Evolutionary conservation across 2,329 filamentous ascomycete species (phyloP), one percentile per base, ranked within the genome.

Genomic region (Cordyceps farinosa): DNA sequence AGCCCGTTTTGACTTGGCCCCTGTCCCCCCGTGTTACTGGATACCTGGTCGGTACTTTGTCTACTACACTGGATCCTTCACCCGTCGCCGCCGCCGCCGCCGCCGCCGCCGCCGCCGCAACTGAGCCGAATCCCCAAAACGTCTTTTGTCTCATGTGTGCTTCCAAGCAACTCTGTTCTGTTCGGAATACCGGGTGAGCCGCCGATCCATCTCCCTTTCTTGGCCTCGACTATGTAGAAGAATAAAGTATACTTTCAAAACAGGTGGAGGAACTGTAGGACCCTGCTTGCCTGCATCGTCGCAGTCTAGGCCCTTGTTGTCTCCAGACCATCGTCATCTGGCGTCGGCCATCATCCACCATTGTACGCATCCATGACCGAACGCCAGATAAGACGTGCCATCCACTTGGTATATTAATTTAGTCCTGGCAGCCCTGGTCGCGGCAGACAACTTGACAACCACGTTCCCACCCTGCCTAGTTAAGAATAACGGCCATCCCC

Each of bases 201-300:
- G 15, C 30, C 29, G 32, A 1, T 50, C 50, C 38, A 27, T 8
- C 29, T 22, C 15, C 22, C 27, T 8, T 54, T n/a, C 30, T 22
- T 10, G n/a, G 27, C 22, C 5, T 61, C 9, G 5, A 22, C 9
- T 30, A 29, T 17, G 17, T 57, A 17, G 54, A 47, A 29, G n/a
- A 48, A 47, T 36, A 15, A 36, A 8, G 29, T 9, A 30, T 17
- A 36, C 7, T 5, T n/a, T n/a, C 11, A 29, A 38, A 47, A 1
- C 29, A 32, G 22, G 36, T 44, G 47, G 57, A 52, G 47, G 44
- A 47, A 40, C 29, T 52, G 15, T 17, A 51, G 36, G 57, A 60
- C 47, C 57, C 57, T 52, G 57, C 57, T 52, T 52, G 36, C 57
- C 57, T 52, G 57, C 57, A 60, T 52, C 57, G 47, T 3, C 34